Evolutionary conservation across 805 yeast genomes (phyloP).

Genomic region (Candida succiphila): DNA sequence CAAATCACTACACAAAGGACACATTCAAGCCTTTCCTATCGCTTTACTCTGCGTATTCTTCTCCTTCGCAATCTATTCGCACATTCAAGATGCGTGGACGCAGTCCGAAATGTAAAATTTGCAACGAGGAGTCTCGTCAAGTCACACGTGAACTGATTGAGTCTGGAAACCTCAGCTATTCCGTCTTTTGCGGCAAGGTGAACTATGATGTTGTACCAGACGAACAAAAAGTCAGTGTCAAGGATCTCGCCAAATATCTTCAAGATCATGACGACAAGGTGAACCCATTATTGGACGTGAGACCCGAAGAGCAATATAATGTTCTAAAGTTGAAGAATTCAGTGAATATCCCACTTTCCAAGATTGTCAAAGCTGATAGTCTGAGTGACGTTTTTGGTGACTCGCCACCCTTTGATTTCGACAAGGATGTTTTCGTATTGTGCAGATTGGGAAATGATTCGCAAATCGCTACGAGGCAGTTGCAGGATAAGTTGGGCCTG

Average conservation of each 20-base stretch:
- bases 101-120: conserved; percentile 49
- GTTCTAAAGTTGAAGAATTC: conserved; percentile 55
- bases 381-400: conserved; percentile 14
- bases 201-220: conserved; percentile 33
- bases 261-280: conserved; percentile 4
- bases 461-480: conserved; percentile 53
- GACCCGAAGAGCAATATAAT: conserved; percentile 68
- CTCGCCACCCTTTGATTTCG: conserved; percentile 3
- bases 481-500: conserved; percentile 42
- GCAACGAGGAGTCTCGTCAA: conserved; percentile 40
- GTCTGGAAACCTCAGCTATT: conserved; percentile 46
- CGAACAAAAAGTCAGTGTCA: conserved; percentile 37
- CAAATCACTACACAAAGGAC: conserved; percentile 42
- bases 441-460: conserved; percentile 93
- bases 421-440: conserved; percentile 38
- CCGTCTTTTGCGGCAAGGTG: conserved; percentile 64
- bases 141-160: conserved; percentile 39
- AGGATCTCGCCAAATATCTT: conserved; percentile 19
- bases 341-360: conserved; percentile 52
- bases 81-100: conserved; percentile 72
- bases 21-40: conserved; percentile 62
- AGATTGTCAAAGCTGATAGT: conserved; percentile 25
- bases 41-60: conserved; percentile 48
- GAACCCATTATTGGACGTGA: conserved; percentile 49
- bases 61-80: conserved; percentile 52